Conservation (phyloP, 2,329 filamentous ascomycete species). For the Phialemoniopsis sp. region DNA sequence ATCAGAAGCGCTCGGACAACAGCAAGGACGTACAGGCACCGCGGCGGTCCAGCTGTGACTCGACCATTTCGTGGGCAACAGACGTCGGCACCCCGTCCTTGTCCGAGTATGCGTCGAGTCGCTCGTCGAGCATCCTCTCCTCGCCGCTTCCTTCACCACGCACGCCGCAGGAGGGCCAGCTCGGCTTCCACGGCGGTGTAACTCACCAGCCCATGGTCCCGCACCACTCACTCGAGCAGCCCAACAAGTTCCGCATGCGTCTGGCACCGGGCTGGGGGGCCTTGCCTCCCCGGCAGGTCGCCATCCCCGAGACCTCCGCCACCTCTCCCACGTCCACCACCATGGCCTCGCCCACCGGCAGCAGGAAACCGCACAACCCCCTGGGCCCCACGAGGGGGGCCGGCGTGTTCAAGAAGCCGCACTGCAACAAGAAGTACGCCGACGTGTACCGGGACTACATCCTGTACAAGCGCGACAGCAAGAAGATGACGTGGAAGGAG, state of each 20-base stretch:
- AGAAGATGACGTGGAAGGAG: conserved; percentile 14
- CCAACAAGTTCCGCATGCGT: not conserved
- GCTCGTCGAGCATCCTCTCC: too few species aligned
- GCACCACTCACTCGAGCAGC: not conserved
- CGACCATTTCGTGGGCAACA: too few species aligned
- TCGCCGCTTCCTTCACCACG: too few species aligned
- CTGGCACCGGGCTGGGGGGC: not conserved
- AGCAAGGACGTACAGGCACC: not conserved
- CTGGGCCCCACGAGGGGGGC: not conserved
- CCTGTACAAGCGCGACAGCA: conserved; percentile 16
- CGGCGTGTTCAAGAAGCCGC: conserved; percentile 4
- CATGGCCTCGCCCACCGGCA: not conserved
- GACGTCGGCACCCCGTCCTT: too few species aligned
- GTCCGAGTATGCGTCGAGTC: too few species aligned
- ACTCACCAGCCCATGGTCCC: too few species aligned
- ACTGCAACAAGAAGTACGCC: conserved; percentile 17
- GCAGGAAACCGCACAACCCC: not conserved
- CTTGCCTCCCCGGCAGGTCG: not conserved
- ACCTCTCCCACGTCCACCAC: not conserved
- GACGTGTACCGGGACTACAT: conserved; percentile 16
- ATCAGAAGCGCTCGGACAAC: not conserved
- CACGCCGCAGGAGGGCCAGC: too few species aligned
- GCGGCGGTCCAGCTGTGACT: too few species aligned
- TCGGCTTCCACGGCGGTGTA: too few species aligned
- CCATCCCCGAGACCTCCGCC: not conserved